Evolutionary conservation across 2,329 filamentous ascomycete genomes (phyloP), one percentile per base, ranked within the genome.

Genomic region (Ambrosiella cleistominuta): DNA sequence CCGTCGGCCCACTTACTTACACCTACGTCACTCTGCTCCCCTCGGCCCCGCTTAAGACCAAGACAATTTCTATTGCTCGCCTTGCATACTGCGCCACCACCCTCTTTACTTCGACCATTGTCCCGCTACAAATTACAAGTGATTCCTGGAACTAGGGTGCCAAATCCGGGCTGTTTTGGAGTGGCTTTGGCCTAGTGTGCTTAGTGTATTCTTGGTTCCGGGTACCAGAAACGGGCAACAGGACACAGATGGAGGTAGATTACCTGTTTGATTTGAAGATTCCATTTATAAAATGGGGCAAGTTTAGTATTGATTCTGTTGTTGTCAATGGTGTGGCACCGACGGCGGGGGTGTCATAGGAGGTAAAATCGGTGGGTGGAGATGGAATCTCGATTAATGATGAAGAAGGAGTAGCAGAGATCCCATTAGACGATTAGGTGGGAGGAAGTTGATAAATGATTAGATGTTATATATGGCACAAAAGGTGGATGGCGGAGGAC

Each of bases 161-260:
- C 64, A 68, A 63, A 66, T 70, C 61, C 64, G 75, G 64, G 6
- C 68, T 69, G 57, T 65, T 70, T 60, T 70, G 68, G 68, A 63
- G 63, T 1, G 64, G 62, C 3, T 67, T 70, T 54, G 70, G 71
- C 61, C 63, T 74, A 13, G 39, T 69, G 1, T 71, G 71, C n/a
- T 63, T 72, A 0, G 61, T 69, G 1, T 78, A 74, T 66, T 69
- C 72, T 2, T 74, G 66, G 62, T 72, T 73, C 61, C 70, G 70
- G 51, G 64, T 74, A 12, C 73, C 73, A 5, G 68, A 70, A 60
- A 63, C 65, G 1, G 67, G 65, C 60, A 67, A 62, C 5, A 61
- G 65, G 12, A 67, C 63, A 0, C 65, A 64, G 56, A 63, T 63
- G 3, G 66, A 69, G 61, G 52, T 69, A 38, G 66, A 68, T 54